Conservation (phyloP, 2,329 filamentous ascomycete species). For the Penicillium aurantiogriseum region DNA sequence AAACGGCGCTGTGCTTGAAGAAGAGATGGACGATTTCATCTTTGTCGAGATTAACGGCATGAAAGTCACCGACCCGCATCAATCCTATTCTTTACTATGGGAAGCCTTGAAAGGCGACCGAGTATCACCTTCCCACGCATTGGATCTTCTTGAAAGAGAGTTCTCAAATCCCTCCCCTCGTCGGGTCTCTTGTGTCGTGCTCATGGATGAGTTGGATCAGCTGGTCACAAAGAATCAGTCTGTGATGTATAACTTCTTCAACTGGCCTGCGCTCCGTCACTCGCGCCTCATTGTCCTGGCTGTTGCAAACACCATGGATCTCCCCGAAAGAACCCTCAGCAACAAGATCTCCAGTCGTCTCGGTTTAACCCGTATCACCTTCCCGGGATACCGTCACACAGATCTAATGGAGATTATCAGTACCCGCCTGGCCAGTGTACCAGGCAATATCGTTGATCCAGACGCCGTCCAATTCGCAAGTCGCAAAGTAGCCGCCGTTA, state of each 20-base stretch:
- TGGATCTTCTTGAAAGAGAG: slow-evolving; percentile 87
- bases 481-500: slow-evolving; percentile 93
- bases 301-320: slow-evolving; percentile 98
- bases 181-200: slow-evolving; percentile 87
- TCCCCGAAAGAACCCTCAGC: slow-evolving; percentile 90
- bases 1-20: slow-evolving; percentile 79
- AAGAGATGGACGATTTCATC: slow-evolving; percentile 96
- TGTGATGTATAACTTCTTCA: slow-evolving; percentile 99
- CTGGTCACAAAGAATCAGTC: slow-evolving; percentile 96
- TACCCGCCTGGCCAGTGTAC: slow-evolving; percentile 84
- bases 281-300: slow-evolving; percentile 93
- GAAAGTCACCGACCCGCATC: slow-evolving; percentile 98
- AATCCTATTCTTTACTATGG: slow-evolving; percentile 93
- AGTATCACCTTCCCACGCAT: slow-evolving; percentile 84
- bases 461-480: slow-evolving; percentile 96
- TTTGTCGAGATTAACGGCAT: slow-evolving; percentile 99
- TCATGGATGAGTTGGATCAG: slow-evolving; percentile 98
- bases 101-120: slow-evolving; percentile 91
- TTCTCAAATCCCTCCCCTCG: slow-evolving; percentile 89
- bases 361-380: slow-evolving; percentile 89
- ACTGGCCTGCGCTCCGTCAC: slow-evolving; percentile 91
- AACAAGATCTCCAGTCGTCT: slow-evolving; percentile 97
- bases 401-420: slow-evolving; percentile 97
- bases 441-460: slow-evolving; percentile 82
- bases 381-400: slow-evolving; percentile 94